These are phyloP conservation scores for sorghum (Sorghum bicolor) DNA, from an alignment of 176 grass and related monocot species.

Conservation along the genomic window Sorghum_bicolor_NCBIv3 NC_012879.2:12823501-12824000, in stretches of 20 bases:
- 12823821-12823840: slow-evolving; percentile 34
- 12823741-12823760: neutral
- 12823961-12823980: slow-evolving; percentile 44
- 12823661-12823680: too few relatives aligned
- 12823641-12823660: too few relatives aligned
- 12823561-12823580: too few relatives aligned
- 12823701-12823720: slow-evolving; percentile 9
- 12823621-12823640: too few relatives aligned
- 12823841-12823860: slow-evolving; percentile 45
- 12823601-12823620: too few relatives aligned
- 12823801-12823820: slow-evolving; percentile 55
- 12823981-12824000: slow-evolving; percentile 3
- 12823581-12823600: too few relatives aligned
- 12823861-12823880: slow-evolving; percentile 38
- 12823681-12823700: neutral
- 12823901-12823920: slow-evolving; percentile 5
- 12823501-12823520: too few relatives aligned
- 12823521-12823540: too few relatives aligned
- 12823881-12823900: slow-evolving; percentile 47
- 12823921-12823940: slow-evolving; percentile 35
- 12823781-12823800: slow-evolving; percentile 61
- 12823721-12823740: neutral
- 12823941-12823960: slow-evolving; percentile 49
- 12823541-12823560: too few relatives aligned
- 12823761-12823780: slow-evolving; percentile 53